These are phyloP conservation scores for Botryotinia narcissicola DNA, from an alignment of 2,329 filamentous ascomycete species.

Conservation along the genomic window DNA sequence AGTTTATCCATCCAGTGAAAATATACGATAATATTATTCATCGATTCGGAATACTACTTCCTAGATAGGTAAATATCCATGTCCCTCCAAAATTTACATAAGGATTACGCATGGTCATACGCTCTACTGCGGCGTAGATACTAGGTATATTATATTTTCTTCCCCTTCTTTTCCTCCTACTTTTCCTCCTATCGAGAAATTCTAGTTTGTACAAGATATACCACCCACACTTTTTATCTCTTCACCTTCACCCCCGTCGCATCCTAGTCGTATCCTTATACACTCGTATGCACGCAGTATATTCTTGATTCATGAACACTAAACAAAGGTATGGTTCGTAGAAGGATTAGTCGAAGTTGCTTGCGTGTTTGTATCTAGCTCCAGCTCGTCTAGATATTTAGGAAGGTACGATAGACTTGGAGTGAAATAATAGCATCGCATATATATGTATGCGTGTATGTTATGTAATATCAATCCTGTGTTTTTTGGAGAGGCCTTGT, in stretches of 20 bases:
- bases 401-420: neutral
- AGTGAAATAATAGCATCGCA: neutral
- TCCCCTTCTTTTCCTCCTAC: neutral
- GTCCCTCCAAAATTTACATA: neutral
- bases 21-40: neutral
- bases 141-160: neutral
- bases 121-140: neutral
- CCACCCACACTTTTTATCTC: neutral
- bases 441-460: neutral
- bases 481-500: neutral
- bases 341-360: neutral
- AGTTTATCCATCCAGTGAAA: neutral
- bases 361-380: neutral
- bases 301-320: neutral
- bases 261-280: neutral
- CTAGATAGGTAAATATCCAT: neutral
- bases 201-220: neutral
- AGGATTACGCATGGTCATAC: neutral
- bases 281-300: neutral
- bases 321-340: neutral
- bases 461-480: neutral
- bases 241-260: neutral
- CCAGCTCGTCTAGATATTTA: neutral
- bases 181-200: neutral
- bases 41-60: neutral